Conservation (phyloP, 2,329 filamentous ascomycete species). For the Xylaria sp. region DNA sequence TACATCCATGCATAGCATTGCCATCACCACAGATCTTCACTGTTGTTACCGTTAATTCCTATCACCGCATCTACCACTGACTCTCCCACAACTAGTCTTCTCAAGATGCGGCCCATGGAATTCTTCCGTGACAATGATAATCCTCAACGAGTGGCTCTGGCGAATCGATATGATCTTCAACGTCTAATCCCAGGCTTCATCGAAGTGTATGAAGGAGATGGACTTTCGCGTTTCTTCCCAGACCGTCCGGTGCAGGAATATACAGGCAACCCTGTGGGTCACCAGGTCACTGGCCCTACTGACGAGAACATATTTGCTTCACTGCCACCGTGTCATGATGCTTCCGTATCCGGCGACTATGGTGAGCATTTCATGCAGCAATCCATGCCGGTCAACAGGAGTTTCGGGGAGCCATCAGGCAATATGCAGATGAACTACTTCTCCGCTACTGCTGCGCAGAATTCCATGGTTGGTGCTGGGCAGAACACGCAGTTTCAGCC, state of each 20-base stretch:
- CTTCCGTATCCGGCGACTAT: no score
- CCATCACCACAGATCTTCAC: neutral
- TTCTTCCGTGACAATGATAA: neutral
- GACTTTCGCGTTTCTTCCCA: neutral
- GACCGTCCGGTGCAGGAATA: neutral
- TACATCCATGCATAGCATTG: neutral
- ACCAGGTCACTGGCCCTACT: neutral
- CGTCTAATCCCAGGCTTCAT: neutral
- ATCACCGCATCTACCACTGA: neutral
- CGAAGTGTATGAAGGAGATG: neutral
- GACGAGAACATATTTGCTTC: neutral
- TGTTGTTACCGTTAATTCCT: neutral
- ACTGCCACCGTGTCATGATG: neutral
- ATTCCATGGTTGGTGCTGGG: no score
- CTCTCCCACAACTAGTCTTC: neutral
- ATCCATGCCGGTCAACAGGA: neutral
- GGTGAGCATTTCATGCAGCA: neutral
- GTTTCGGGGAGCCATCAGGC: neutral
- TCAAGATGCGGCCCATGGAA: neutral
- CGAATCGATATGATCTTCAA: neutral
- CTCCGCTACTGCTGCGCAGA: neutral
- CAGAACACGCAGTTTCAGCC: neutral
- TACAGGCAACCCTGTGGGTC: neutral
- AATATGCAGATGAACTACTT: neutral
- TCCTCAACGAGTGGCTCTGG: neutral